Percentiles rank a stretch among this genome's conserved stretches.
Conservation (phyloP, 2,329 filamentous ascomycete genomes). For the Pseudogymnoascus pannorum region DNA sequence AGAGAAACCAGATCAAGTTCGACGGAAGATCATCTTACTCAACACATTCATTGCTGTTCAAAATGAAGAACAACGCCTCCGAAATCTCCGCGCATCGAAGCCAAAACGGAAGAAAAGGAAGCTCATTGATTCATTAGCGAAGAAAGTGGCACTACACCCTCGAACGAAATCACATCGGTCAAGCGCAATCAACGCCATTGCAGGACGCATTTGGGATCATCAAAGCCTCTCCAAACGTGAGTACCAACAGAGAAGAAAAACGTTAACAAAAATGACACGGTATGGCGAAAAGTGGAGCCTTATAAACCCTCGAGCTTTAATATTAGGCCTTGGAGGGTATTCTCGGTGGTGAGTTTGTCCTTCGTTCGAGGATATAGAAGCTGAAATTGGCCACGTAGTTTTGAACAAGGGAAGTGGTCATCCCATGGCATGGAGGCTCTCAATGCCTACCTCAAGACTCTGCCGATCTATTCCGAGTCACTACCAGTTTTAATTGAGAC, state of each 20-base stretch:
- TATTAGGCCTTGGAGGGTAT: not conserved
- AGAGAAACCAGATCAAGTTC: not conserved
- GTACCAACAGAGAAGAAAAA: not conserved
- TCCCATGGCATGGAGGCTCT: no score
- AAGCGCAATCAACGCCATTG: not conserved
- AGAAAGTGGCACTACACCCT: not conserved
- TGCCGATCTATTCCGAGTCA: no score
- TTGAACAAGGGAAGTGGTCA: no score
- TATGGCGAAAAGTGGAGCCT: not conserved
- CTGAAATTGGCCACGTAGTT: no score
- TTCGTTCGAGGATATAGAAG: no score
- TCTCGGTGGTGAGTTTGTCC: no score
- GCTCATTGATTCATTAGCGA: not conserved
- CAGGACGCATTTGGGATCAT: not conserved
- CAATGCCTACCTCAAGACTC: no score
- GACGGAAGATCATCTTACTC: not conserved
- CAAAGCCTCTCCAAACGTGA: not conserved
- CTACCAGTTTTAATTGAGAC: no score
- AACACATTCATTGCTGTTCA: not conserved
- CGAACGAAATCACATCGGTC: not conserved
- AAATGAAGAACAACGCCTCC: not conserved
- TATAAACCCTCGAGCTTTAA: not conserved
- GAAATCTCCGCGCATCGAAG: not conserved
- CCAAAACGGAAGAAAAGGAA: not conserved
- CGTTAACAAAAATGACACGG: not conserved